Evolutionary conservation across 2,329 filamentous ascomycete species (phyloP).

Genomic region (Zasmidium citrigriseum): DNA sequence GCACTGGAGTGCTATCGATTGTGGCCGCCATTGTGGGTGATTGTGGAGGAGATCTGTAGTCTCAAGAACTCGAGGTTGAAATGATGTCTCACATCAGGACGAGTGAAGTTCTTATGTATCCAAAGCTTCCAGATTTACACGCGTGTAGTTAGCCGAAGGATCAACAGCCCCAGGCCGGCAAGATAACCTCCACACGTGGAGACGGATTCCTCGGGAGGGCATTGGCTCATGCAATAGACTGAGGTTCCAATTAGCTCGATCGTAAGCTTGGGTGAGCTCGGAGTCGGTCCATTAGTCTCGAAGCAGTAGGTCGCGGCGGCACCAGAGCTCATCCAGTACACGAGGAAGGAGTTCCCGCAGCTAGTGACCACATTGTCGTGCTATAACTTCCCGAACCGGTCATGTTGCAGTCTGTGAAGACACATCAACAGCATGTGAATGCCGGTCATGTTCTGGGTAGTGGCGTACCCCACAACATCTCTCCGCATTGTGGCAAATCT

Average conservation of each 20-base stretch:
- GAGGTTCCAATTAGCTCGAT: background rate
- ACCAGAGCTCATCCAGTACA: background rate
- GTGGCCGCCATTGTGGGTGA: constrained; percentile 19
- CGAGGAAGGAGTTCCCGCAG: background rate
- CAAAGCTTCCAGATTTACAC: background rate
- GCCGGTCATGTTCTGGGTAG: background rate
- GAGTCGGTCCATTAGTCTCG: background rate
- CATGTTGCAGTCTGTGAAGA: background rate
- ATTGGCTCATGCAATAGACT: background rate
- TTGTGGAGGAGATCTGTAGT: background rate
- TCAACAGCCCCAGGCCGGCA: background rate
- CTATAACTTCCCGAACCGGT: background rate
- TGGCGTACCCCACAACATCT: background rate
- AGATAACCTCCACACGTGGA: background rate
- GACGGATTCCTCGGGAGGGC: background rate
- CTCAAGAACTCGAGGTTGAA: too few species aligned
- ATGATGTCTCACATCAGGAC: too few species aligned
- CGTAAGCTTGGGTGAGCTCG: background rate
- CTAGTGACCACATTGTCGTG: background rate
- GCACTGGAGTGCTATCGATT: constrained; percentile 19
- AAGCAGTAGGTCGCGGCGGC: constrained; percentile 5
- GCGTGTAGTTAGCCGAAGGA: too few species aligned
- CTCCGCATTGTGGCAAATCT: background rate
- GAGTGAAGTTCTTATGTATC: background rate
- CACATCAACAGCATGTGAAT: background rate